These are phyloP conservation scores for Ceratocystis papillata DNA, from an alignment of 2,329 filamentous ascomycete species.

Conservation along the genomic window DNA sequence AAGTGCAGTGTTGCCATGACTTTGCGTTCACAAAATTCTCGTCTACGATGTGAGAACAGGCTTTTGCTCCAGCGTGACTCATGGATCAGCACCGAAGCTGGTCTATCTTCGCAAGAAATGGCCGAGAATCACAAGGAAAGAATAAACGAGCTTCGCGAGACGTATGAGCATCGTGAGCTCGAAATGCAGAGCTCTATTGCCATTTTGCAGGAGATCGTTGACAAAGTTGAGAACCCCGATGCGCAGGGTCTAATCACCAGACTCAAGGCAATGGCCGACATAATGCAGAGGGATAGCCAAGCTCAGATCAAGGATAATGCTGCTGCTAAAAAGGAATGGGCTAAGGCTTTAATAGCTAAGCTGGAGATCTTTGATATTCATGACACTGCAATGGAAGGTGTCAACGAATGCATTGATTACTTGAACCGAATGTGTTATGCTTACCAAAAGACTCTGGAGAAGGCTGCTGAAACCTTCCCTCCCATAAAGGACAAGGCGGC, in stretches of 20 bases:
- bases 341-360: neutral
- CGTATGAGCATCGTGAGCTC: neutral
- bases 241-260: neutral
- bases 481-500: neutral
- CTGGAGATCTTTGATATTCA: conserved; percentile 3
- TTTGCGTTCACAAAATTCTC: neutral
- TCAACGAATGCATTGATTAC: neutral
- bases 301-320: neutral
- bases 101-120: neutral
- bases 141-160: neutral
- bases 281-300: neutral
- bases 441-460: neutral
- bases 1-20: neutral
- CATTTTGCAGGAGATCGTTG: conserved; percentile 1
- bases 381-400: neutral
- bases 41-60: neutral
- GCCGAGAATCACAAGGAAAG: conserved; percentile 1
- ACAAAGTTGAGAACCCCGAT: neutral
- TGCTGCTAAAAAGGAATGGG: neutral
- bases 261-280: neutral
- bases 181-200: neutral
- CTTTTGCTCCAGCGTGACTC: conserved; percentile 6
- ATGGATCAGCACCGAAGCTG: neutral
- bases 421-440: neutral
- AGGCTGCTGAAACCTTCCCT: neutral